These are phyloP conservation scores for Ganoderma meredithae DNA, from an alignment of 1,284 basidiomycete species.

Conservation along the genomic window DNA sequence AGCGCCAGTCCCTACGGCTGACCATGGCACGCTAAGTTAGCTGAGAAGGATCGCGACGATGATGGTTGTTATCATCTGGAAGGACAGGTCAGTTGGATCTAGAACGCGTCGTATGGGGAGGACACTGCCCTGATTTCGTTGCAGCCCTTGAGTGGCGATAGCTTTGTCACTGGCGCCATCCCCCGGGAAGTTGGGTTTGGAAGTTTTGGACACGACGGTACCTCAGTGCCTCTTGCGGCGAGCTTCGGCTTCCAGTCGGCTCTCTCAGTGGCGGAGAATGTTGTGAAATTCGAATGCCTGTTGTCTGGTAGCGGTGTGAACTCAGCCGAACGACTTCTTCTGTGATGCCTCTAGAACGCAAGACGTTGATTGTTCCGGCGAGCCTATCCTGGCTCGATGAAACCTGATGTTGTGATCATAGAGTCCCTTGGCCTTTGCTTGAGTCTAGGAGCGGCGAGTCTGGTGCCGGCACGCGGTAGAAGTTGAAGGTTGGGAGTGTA, in stretches of 20 bases:
- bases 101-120: neutral
- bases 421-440: neutral
- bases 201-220: neutral
- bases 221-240: neutral
- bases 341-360: constrained; percentile 1
- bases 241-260: neutral
- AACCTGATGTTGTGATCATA: neutral
- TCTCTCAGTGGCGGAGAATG: neutral
- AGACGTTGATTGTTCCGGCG: neutral
- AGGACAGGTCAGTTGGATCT: neutral
- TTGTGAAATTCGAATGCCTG: neutral
- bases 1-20: neutral
- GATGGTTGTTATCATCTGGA: neutral
- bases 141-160: neutral
- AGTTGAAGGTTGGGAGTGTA: neutral
- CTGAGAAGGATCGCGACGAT: neutral
- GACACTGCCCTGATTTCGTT: neutral
- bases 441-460: neutral
- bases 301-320: neutral
- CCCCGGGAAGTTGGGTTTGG: neutral
- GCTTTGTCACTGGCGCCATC: neutral
- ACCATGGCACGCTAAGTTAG: neutral
- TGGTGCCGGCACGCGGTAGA: constrained; percentile 1
- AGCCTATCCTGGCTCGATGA: neutral
- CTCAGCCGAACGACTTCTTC: constrained; percentile 4